These are phyloP conservation scores for Umbelopsis sp. DNA, from an alignment of 371 early-diverging fungal genomes.

Conservation along the genomic window DNA sequence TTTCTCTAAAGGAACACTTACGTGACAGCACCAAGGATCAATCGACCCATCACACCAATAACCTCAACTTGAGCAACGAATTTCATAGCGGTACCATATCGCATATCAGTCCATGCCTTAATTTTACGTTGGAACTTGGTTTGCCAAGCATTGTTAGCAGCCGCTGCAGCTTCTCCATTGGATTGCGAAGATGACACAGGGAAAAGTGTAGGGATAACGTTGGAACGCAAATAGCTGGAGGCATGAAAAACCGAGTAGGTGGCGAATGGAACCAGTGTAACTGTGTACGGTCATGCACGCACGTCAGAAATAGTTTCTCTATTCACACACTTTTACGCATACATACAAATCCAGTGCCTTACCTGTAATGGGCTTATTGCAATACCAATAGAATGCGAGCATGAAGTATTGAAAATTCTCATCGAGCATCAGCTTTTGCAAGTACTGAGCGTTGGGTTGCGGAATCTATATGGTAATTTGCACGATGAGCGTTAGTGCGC, in stretches of 20 bases:
- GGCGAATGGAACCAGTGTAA: slow-evolving; percentile 81
- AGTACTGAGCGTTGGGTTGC: slow-evolving; percentile 63
- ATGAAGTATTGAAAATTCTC: slow-evolving; percentile 89
- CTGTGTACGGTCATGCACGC: slow-evolving; percentile 35
- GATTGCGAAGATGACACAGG: slow-evolving; percentile 47
- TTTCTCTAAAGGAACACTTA: slow-evolving; percentile 31
- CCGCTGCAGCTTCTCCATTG: slow-evolving; percentile 22
- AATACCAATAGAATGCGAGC: slow-evolving; percentile 80
- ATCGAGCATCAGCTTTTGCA: slow-evolving; percentile 75
- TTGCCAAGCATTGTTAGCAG: slow-evolving; percentile 38
- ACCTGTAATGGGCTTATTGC: slow-evolving; percentile 75
- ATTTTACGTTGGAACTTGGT: slow-evolving; percentile 60
- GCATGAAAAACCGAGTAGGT: slow-evolving; percentile 88
- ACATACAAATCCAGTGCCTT: slow-evolving; percentile 21
- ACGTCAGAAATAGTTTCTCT: too few relatives aligned
- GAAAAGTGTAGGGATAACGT: slow-evolving; percentile 72
- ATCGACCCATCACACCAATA: slow-evolving; percentile 71
- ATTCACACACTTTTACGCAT: too few relatives aligned
- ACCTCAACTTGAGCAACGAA: slow-evolving; percentile 83
- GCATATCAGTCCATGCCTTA: slow-evolving; percentile 67
- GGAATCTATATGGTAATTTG: slow-evolving; percentile 48
- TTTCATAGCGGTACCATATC: slow-evolving; percentile 74
- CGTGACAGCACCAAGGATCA: slow-evolving; percentile 70
- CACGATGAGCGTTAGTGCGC: slow-evolving; percentile 6
- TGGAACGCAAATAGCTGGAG: slow-evolving; percentile 75